These are phyloP conservation scores for Aspergillus eucalypticola DNA, from an alignment of 2,329 filamentous ascomycete species.

Conservation along the genomic window DNA sequence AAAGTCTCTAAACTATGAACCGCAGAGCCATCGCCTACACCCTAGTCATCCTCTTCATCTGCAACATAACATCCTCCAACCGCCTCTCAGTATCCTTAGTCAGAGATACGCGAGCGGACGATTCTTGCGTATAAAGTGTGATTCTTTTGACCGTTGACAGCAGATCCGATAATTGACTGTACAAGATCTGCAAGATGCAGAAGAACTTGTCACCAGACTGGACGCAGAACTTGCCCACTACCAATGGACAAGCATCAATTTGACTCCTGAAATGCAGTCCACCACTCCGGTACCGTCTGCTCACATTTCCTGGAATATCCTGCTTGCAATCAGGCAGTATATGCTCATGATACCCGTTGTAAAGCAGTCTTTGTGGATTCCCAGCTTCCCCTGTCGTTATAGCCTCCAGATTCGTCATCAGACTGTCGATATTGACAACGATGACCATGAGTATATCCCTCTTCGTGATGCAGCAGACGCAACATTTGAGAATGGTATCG, in stretches of 20 bases:
- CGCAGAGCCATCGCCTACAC: not conserved
- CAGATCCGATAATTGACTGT: slow-evolving; percentile 31
- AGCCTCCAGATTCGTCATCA: slow-evolving; percentile 28
- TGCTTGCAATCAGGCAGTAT: slow-evolving; percentile 10
- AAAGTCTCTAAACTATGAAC: no score
- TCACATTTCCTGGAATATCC: not conserved
- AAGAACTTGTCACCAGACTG: slow-evolving; percentile 29
- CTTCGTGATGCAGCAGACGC: slow-evolving; percentile 26
- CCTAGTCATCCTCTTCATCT: slow-evolving; percentile 26
- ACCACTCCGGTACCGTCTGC: slow-evolving; percentile 8
- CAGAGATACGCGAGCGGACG: slow-evolving; percentile 30
- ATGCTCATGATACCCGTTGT: slow-evolving; percentile 13
- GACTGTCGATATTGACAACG: slow-evolving; percentile 32
- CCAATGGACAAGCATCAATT: slow-evolving; percentile 28
- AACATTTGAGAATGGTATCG: slow-evolving; percentile 33
- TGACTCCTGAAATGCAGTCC: slow-evolving; percentile 21
- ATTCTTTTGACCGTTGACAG: slow-evolving; percentile 30
- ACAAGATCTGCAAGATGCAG: slow-evolving; percentile 30
- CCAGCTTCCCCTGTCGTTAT: slow-evolving; percentile 19
- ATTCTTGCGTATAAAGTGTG: slow-evolving; percentile 19
- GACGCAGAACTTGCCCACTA: slow-evolving; percentile 29
- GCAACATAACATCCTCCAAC: slow-evolving; percentile 33
- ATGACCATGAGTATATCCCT: slow-evolving; percentile 33
- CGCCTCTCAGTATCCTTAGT: slow-evolving; percentile 35
- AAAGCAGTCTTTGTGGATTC: slow-evolving; percentile 14